Base-by-base conservation (phyloP, 345 rosid genomes). In the Ceriops tagal region DNA sequence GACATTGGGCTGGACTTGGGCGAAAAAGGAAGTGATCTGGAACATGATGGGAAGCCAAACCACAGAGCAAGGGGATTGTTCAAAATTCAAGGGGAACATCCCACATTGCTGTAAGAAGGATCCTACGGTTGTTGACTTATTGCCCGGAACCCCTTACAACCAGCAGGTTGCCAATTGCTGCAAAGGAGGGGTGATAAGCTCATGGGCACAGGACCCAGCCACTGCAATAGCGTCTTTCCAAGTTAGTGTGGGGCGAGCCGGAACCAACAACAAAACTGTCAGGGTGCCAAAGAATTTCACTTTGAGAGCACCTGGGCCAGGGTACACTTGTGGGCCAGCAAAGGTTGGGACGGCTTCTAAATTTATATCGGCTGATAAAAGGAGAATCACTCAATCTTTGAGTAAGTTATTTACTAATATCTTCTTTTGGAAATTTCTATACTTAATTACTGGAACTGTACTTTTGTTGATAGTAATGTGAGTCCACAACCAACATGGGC, bases 201-300 rank as follows among this genome's bases (percentile, higher is more conserved):
- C 65, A 0, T 34, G 46, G 65, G 47, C 47, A 8, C 65, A 61
- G 46, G 47, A 61, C n/a, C 65, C 65, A 8, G 43, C 13, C 43
- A 32, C 43, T 61, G 43, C 65, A 2, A 5, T 34, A 61, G 34
- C 37, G 49, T 61, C 65, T 20, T 61, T 61, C 18, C 65, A 61
- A n/a, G 34, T 61, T 47, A 61, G 46, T n/a, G 65, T 61, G 46
- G 65, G 65, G 20, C 9, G 4, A 2, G 68, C 68, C 47, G 68
- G 56, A 43, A 64, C 56, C 30, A 64, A 4, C 6, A 64, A 64
- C 57, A 64, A 6, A 35, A 61, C 68, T 64, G 68, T 64, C 68
- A 64, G 32, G 56, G 20, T 64, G 34, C 68, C 68, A 6, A 64
- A 39, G 68, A 64, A 64, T 53, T 64, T 64, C 35, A 64, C 68